Evolutionary conservation across 495 filamentous ascomycete genomes (phyloP), one percentile per base, ranked within the genome.

Genomic region (Podospora pseudocomata): DNA sequence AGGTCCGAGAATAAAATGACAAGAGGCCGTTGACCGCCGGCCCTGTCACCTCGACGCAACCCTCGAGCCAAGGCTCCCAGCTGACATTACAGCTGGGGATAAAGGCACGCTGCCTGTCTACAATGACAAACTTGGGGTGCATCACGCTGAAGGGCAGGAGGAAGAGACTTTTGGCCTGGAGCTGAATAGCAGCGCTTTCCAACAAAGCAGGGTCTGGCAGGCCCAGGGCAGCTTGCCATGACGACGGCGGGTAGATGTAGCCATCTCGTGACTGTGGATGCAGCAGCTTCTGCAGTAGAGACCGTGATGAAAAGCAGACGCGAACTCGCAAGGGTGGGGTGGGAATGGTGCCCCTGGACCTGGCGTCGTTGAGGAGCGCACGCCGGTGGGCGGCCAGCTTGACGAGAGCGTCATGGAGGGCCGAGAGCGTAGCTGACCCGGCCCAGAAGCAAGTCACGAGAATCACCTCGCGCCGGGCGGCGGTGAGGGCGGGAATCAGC

Each of bases 371-470:
- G 63, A 75, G 69, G 54, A 69, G 44, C 27, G 20, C 30, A 18
- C 70, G 71, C n/a, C 72, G 77, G 20, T 76, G 76, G 13, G 67
- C 67, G 13, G 89, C 89, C 13, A 91, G 82, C 27, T 74, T 76
- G 32, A 77, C 72, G 0, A 91, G 82, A 16, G 84, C 76, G 44
- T 81, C 74, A 62, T 71, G 73, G 26, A 92, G 73, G 0, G 79
- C 78, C 3, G 76, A 73, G 63, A 88, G 79, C 0, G 85, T 86
- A 4, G 77, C 70, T 1, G 89, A 91, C 2, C 78, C 73, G 2
- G 88, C 87, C 91, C 90, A 93, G 76, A 91, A 93, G 74, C 91
- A 92, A 16, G 91, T 92, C 3, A 91, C 88, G 58, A 93, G 80
- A 59, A 92, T 82, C 32, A 93, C 76, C 70, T 92, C 91, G 56